Percentiles rank a stretch among this genome's conserved stretches.
Conservation (phyloP, 1,284 basidiomycete genomes). For the Puccinia coronata region DNA sequence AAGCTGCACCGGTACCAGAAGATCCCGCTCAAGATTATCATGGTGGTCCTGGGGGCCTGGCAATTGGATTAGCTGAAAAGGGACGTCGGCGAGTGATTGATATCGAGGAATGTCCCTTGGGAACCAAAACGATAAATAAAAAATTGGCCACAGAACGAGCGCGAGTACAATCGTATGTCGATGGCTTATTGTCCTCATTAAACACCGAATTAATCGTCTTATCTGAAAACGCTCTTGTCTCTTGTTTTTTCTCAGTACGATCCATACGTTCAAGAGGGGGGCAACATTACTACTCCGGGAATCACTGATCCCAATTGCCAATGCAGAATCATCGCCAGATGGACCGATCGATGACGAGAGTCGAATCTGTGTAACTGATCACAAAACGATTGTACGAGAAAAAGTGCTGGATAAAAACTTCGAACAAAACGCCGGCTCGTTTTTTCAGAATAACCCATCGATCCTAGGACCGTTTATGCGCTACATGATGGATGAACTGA, state of each 20-base stretch:
- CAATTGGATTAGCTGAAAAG: slow-evolving; percentile 86
- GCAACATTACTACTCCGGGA: slow-evolving; percentile 90
- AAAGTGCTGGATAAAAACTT: slow-evolving; percentile 78
- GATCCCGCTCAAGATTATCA: slow-evolving; percentile 14
- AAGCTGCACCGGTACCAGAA: slow-evolving; percentile 53
- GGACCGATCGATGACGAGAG: slow-evolving; percentile 60
- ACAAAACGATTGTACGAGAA: slow-evolving; percentile 78
- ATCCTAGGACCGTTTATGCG: slow-evolving; percentile 79
- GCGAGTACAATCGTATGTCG: slow-evolving; percentile 69
- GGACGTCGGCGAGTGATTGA: slow-evolving; percentile 79
- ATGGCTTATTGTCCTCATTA: slow-evolving; percentile 54
- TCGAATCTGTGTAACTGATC: slow-evolving; percentile 79
- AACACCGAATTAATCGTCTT: no score
- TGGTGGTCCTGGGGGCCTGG: slow-evolving; percentile 67
- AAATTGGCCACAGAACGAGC: slow-evolving; percentile 68
- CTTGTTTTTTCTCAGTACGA: slow-evolving; percentile 65
- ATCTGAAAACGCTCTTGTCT: neutral
- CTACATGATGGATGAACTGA: slow-evolving; percentile 65
- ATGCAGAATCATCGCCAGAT: slow-evolving; percentile 59
- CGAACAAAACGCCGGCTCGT: slow-evolving; percentile 82
- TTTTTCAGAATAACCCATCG: slow-evolving; percentile 98
- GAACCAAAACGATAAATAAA: slow-evolving; percentile 76
- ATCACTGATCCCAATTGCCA: slow-evolving; percentile 60
- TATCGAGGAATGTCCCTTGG: slow-evolving; percentile 96
- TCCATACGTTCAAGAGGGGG: slow-evolving; percentile 79